Conservation (phyloP, 2,329 filamentous ascomycete species). For the Saccharata proteae region DNA sequence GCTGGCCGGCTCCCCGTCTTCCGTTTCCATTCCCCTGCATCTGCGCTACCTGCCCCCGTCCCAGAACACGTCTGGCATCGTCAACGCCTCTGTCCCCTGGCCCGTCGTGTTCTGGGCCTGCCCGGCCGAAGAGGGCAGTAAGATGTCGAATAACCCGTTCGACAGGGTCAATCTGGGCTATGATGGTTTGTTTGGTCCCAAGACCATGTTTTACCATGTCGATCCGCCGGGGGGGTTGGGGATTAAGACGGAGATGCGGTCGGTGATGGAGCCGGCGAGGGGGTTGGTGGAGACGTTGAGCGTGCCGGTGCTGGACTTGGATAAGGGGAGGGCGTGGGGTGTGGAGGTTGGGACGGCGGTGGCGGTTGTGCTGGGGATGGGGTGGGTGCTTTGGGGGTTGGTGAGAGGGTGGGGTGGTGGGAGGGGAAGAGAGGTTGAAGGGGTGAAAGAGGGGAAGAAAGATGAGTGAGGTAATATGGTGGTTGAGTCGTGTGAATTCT, state of each 20-base stretch:
- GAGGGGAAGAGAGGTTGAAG: too few species aligned
- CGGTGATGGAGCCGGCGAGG: background rate
- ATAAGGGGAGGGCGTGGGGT: constrained; percentile 18
- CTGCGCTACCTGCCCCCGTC: constrained; percentile 66
- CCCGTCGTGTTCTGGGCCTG: constrained; percentile 90
- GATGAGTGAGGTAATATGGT: too few species aligned
- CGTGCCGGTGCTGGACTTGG: constrained; percentile 32
- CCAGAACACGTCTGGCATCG: constrained; percentile 31
- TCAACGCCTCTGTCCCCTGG: constrained; percentile 52
- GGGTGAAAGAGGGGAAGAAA: too few species aligned
- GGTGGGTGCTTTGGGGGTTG: constrained; percentile 32
- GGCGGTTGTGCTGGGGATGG: constrained; percentile 31
- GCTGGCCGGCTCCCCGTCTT: constrained; percentile 32
- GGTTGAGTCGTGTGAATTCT: too few species aligned
- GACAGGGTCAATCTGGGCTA: constrained; percentile 77
- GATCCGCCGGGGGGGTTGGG: constrained; percentile 15
- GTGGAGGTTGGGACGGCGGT: constrained; percentile 32
- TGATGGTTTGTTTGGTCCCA: constrained; percentile 63
- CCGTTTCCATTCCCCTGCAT: constrained; percentile 64
- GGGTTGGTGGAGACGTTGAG: constrained; percentile 21
- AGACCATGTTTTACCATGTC: constrained; percentile 73
- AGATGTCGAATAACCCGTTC: constrained; percentile 70
- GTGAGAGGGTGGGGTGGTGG: too few species aligned
- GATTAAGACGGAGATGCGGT: constrained; percentile 7
- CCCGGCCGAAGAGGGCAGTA: constrained; percentile 49